Base-by-base conservation (phyloP, 441 rosid genomes). In the Brassica balearica region DNA sequence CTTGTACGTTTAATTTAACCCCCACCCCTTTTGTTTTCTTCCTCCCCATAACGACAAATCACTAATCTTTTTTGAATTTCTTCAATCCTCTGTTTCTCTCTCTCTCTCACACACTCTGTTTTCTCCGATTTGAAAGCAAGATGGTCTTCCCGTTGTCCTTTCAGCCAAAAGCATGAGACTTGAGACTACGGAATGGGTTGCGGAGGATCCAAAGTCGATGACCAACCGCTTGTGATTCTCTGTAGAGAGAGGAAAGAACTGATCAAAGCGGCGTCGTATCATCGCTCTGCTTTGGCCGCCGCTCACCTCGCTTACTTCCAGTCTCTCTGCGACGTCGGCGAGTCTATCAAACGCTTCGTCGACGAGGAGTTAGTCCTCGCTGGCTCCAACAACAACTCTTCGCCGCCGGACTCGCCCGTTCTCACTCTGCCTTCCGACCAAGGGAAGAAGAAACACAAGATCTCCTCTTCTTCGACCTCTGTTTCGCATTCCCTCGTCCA, bases 301-400 rank as follows among this genome's bases (percentile, higher is more conserved):
- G 89, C 99, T 53, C 99, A 95, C 80, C 90, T 91, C 76, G 84
- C 88, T 81, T 95, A 95, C 83, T 91, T 87, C 77, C 95, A 95
- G 80, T 87, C 99, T 75, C 88, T 95, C 1, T 89, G 86, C 69
- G 99, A 95, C 59, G 98, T 93, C 10, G 84, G 95, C 7, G 96
- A 97, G 12, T 92, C 96, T 4, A 88, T 91, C 34, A 92, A 88
- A 83, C 96, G 92, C 63, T 91, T 95, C 69, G 94, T 95, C 14
- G 99, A 79, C 98, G 76, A 88, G 91, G 68, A 94, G 86, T 77
- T 82, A 84, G 75, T 88, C 92, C 53, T 79, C 19, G 74, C 15
- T 48, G 82, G 78, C 3, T 67, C 69, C 12, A 61, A 61, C n/a
- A 41, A 10, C 48, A 41, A 41, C 19, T 65, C 76, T 20, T 69